Evolutionary conservation across 768 basidiomycete species (phyloP).

Genomic region (Auriscalpium orientale): DNA sequence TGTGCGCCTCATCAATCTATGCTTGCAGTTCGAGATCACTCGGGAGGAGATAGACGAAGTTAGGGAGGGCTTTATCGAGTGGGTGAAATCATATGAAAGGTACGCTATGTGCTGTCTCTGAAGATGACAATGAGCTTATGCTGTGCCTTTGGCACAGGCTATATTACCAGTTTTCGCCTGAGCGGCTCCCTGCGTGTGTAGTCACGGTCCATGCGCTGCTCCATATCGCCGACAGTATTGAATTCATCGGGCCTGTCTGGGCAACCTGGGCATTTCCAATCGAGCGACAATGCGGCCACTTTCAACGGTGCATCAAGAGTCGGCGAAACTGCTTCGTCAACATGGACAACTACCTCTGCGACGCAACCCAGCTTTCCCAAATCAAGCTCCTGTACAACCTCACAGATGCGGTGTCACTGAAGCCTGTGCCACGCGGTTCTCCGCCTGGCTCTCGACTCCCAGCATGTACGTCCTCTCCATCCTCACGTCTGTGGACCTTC

Average conservation of each 20-base stretch:
- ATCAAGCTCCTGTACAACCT: background rate
- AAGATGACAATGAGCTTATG: constrained; percentile 6
- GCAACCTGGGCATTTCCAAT: constrained; percentile 24
- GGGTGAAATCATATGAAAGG: constrained; percentile 34
- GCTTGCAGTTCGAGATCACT: constrained; percentile 30
- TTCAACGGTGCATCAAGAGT: constrained; percentile 17
- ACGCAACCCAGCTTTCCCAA: background rate
- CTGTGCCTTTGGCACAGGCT: background rate
- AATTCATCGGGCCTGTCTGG: constrained; percentile 18
- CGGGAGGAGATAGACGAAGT: constrained; percentile 21
- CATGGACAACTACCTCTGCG: background rate
- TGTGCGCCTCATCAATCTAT: constrained; percentile 28
- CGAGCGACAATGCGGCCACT: constrained; percentile 20
- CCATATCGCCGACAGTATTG: constrained; percentile 23
- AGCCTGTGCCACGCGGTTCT: background rate
- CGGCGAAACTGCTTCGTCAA: constrained; percentile 10
- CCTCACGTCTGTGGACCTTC: background rate
- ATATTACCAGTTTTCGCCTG: constrained; percentile 23
- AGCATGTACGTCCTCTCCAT: background rate
- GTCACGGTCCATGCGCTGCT: constrained; percentile 27
- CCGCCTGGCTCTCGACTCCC: background rate
- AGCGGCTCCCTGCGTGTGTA: constrained; percentile 21
- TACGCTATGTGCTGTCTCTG: constrained; percentile 14
- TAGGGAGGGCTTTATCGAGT: constrained; percentile 24
- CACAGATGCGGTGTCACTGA: background rate